Evolutionary conservation across 2,329 filamentous ascomycete species (phyloP).

Genomic region (Fusarium euwallaceae): DNA sequence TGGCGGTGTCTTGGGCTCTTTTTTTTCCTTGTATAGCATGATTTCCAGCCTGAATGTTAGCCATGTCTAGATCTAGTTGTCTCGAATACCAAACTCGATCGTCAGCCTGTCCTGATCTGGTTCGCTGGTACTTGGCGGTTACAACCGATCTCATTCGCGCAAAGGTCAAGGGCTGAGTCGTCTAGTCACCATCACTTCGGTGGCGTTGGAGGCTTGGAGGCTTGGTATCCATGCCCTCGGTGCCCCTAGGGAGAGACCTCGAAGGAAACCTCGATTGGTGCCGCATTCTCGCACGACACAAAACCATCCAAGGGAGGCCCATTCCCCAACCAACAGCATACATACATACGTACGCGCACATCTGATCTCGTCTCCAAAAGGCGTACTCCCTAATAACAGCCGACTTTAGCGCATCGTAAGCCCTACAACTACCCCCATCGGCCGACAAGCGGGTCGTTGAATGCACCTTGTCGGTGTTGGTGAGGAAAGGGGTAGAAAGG

Average conservation of each 20-base stretch:
- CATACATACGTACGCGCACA: not conserved
- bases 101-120: not conserved
- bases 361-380: not conserved
- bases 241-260: constrained; percentile 21
- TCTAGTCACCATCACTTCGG: constrained; percentile 6
- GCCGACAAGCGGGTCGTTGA: constrained; percentile 2
- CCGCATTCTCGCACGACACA: constrained; percentile 19
- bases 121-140: not conserved
- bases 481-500: not conserved
- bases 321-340: not conserved
- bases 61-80: constrained; percentile 20
- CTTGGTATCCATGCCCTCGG: constrained; percentile 29
- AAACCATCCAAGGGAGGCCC: constrained; percentile 23
- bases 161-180: not conserved
- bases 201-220: constrained; percentile 17
- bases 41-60: constrained; percentile 1
- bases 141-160: not conserved
- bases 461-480: not conserved
- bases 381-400: constrained; percentile 6
- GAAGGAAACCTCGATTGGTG: constrained; percentile 18
- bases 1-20: constrained; percentile 22
- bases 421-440: constrained; percentile 4
- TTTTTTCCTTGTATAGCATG: constrained; percentile 20
- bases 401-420: constrained; percentile 4
- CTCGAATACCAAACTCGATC: constrained; percentile 20